Evolutionary conservation across 495 filamentous ascomycete species (phyloP).

Genomic region (Trichocladium antarcticum): DNA sequence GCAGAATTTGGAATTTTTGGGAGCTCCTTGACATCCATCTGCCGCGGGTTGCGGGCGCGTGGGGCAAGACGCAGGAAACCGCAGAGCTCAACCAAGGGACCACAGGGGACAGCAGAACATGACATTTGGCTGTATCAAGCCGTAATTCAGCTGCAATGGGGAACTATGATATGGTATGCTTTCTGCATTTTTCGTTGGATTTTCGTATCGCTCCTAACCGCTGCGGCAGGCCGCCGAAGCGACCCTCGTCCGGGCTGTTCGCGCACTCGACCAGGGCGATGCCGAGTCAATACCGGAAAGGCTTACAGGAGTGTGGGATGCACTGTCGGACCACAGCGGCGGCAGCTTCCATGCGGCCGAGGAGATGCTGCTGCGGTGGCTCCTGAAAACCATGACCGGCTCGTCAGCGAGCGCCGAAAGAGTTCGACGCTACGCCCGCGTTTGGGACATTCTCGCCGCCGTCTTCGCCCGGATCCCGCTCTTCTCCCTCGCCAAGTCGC

Average conservation of each 20-base stretch:
- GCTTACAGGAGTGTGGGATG: slow-evolving; percentile 29
- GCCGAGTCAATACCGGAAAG: slow-evolving; percentile 29
- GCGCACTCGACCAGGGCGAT: slow-evolving; percentile 31
- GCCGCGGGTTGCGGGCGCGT: neutral
- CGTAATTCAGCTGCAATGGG: slow-evolving; percentile 3
- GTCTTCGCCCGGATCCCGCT: slow-evolving; percentile 34
- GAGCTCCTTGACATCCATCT: neutral
- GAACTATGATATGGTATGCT: neutral
- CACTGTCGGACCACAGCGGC: slow-evolving; percentile 21
- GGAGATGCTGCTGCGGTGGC: slow-evolving; percentile 39
- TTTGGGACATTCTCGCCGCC: slow-evolving; percentile 34
- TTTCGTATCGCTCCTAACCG: neutral
- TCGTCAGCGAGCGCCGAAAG: slow-evolving; percentile 31
- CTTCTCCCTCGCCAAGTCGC: slow-evolving; percentile 36
- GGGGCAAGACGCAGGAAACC: neutral
- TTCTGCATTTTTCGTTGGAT: neutral
- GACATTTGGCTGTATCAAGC: neutral
- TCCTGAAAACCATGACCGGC: slow-evolving; percentile 40
- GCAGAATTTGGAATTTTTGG: slow-evolving; percentile 34
- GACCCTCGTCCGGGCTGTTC: slow-evolving; percentile 18
- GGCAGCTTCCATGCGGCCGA: slow-evolving; percentile 36
- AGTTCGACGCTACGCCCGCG: slow-evolving; percentile 33
- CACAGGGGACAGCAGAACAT: neutral
- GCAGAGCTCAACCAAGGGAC: neutral
- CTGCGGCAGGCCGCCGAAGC: slow-evolving; percentile 16